Conservation (phyloP, 345 rosid species). For the Microcos paniculata region DNA sequence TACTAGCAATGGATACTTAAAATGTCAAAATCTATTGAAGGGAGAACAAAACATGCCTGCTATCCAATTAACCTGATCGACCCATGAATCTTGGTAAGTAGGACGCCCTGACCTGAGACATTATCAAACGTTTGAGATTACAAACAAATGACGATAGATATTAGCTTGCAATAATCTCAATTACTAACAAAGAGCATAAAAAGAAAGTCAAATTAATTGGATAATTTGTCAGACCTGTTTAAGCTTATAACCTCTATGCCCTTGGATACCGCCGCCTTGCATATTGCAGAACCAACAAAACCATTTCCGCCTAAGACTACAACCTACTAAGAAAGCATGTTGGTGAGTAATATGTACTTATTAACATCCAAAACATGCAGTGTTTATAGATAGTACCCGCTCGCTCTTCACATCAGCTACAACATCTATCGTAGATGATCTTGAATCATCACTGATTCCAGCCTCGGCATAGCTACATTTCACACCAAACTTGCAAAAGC, state of each 20-base stretch:
- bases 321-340: slow-evolving; percentile 49
- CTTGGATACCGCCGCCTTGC: slow-evolving; percentile 83
- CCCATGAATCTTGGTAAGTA: slow-evolving; percentile 65
- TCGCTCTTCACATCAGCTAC: slow-evolving; percentile 74
- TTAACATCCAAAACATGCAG: slow-evolving; percentile 7
- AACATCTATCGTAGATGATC: slow-evolving; percentile 65
- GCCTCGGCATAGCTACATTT: slow-evolving; percentile 63
- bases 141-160: neutral
- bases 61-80: slow-evolving; percentile 88
- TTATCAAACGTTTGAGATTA: neutral
- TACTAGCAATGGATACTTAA: neutral
- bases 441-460: slow-evolving; percentile 39
- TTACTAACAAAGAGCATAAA: neutral
- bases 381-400: slow-evolving; percentile 40
- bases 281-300: slow-evolving; percentile 91
- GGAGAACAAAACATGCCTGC: slow-evolving; percentile 48
- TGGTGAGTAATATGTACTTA: slow-evolving; percentile 13
- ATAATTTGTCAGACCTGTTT: slow-evolving; percentile 56
- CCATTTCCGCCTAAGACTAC: slow-evolving; percentile 91
- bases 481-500: slow-evolving; percentile 55
- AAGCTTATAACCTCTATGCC: slow-evolving; percentile 87
- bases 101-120: slow-evolving; percentile 80
- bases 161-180: neutral
- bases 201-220: slow-evolving; percentile 12
- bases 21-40: neutral